A percentile compares a stretch with the other conserved stretches of the same genome.
phyloP scores from a whole-genome alignment of 2,329 filamentous ascomycete genomes.

The Exophiala alcalophila region DNA sequence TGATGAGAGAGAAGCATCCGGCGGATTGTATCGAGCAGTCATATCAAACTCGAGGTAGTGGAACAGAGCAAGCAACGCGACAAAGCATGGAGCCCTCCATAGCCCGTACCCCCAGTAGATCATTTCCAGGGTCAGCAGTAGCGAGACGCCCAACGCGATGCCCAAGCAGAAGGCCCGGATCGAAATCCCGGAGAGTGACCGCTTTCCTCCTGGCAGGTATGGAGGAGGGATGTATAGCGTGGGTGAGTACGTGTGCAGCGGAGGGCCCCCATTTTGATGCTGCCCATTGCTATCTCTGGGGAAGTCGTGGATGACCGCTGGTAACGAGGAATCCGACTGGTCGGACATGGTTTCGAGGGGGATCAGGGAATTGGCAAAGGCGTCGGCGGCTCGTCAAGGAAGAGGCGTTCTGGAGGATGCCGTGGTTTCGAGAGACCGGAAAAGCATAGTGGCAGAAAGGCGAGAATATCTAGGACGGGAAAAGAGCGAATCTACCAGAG shows the following conservation, averaged over 20 bases:
- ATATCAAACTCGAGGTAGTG: constrained; percentile 97
- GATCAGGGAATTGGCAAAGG: too few species aligned
- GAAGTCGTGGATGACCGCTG: constrained; percentile 26
- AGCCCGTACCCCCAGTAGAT: constrained; percentile 33
- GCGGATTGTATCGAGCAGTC: constrained; percentile 79
- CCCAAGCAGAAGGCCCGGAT: constrained; percentile 46
- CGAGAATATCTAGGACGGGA: too few species aligned
- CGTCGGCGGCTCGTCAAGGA: too few species aligned
- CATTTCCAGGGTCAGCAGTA: constrained; percentile 33
- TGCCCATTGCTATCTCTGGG: constrained; percentile 14
- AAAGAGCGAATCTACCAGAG: neutral
- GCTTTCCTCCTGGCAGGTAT: constrained; percentile 35
- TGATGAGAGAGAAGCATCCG: constrained; percentile 65
- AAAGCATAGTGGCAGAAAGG: neutral
- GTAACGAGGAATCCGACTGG: constrained; percentile 17
- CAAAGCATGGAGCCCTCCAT: constrained; percentile 58
- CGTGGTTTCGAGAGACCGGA: too few species aligned
- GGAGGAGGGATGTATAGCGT: constrained; percentile 23
- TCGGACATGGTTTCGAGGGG: constrained; percentile 20
- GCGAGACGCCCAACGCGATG: constrained; percentile 39
- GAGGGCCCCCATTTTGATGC: constrained; percentile 14
- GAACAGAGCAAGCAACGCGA: constrained; percentile 67
- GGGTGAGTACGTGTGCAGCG: constrained; percentile 1
- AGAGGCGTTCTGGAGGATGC: too few species aligned
- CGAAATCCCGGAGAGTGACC: constrained; percentile 46